Evolutionary conservation across 2,329 filamentous ascomycete species (phyloP), one percentile per base, ranked within the genome.

Genomic region (Lasiodiplodia hormozganensis): DNA sequence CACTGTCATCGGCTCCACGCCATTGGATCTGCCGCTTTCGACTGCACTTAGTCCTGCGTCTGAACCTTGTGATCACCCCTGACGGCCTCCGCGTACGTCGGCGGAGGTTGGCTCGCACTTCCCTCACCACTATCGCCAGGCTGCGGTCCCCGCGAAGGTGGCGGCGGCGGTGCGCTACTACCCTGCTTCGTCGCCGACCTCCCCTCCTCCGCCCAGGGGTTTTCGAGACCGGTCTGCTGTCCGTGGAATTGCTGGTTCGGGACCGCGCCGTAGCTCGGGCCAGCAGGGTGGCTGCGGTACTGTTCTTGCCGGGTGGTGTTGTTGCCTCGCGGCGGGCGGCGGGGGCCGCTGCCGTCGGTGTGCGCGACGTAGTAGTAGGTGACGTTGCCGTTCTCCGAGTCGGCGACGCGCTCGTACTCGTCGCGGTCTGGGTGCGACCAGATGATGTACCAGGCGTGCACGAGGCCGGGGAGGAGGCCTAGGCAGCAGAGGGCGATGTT

Each of bases 371-470:
- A 92, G 78, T 96, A 92, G 80, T 96, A 95, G 49, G 90, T 91
- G 67, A 95, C 89, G 77, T 80, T 70, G 36, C 80, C 80, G 73
- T 83, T 82, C 70, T 86, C 85, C 67, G 82, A 86, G 65, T 89
- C 87, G 51, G 92, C 79, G 62, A 84, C 82, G 31, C 58, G 58
- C 73, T 92, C 88, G 81, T 96, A 94, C 68, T 85, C 80, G 73
- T 83, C 81, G 70, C 97, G 96, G 70, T 97, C 95, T 69, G 96
- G 96, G 79, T 91, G 92, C 77, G 92, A 91, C 75, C 92, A 88
- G 81, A 99, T 97, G 81, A 98, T 97, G 86, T 98, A 99, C 95
- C 96, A 98, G 71, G 94, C 89, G 83, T 99, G 96, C 2, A 99
- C 84, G 62, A 98, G 90, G 70, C 95, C 95, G 23, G 95, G 95